A percentile compares a stretch with the other conserved stretches of the same genome.
These are phyloP conservation scores for Globisporangium cystogenes DNA, from an alignment of 352 stramenopile species.

Conservation along the genomic window DNA sequence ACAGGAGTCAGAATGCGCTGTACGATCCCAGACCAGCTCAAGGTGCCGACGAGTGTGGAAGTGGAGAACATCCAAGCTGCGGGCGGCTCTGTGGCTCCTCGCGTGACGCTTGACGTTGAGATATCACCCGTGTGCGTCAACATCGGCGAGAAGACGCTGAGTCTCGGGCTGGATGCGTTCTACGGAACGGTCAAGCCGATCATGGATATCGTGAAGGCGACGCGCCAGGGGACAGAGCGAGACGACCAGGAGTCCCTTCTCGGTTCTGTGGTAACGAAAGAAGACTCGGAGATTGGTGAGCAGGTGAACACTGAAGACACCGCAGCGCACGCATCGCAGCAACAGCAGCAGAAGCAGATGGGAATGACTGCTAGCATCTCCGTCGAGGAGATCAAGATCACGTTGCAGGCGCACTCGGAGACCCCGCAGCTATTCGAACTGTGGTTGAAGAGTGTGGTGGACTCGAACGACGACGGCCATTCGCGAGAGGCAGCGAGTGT, in stretches of 20 bases:
- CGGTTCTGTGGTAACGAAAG: conserved; percentile 8
- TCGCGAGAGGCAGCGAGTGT: conserved; percentile 8
- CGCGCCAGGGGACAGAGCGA: conserved; percentile 6
- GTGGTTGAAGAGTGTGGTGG: conserved; percentile 38
- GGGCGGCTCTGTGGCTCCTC: too few relatives aligned
- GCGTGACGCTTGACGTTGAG: conserved; percentile 2
- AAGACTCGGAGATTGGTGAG: conserved; percentile 2
- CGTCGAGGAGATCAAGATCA: conserved; percentile 46
- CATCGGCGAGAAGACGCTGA: conserved; percentile 13
- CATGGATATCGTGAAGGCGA: conserved; percentile 8
- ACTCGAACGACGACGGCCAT: conserved; percentile 11
- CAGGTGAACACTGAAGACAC: background rate
- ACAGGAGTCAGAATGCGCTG: conserved; percentile 4
- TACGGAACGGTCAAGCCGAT: conserved; percentile 18
- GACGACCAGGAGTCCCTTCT: conserved; percentile 8
- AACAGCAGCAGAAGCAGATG: background rate
- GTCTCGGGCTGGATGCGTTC: conserved; percentile 12
- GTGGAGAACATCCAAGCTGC: background rate
- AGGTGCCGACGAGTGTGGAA: background rate
- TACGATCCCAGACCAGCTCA: conserved; percentile 1
- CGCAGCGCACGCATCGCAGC: too few relatives aligned
- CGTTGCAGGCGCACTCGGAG: conserved; percentile 37
- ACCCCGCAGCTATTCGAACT: conserved; percentile 38
- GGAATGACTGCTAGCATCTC: conserved; percentile 18
- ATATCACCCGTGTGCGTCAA: conserved; percentile 14